Conservation (phyloP, 306 rosid genomes). For the Prunus campanulata region DNA sequence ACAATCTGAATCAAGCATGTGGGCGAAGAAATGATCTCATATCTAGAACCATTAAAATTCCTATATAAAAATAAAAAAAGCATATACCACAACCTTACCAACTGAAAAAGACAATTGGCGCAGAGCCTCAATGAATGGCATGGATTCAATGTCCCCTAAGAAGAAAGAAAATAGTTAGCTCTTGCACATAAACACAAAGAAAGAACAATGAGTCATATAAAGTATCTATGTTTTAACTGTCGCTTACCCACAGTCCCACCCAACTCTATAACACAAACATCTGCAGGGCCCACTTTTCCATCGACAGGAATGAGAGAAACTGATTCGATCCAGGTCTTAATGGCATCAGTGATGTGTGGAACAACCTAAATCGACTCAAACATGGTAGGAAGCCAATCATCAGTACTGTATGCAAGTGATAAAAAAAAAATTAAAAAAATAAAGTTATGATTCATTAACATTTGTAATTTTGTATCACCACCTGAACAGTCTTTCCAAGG, state of each 20-base stretch:
- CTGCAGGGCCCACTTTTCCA: slow-evolving; percentile 84
- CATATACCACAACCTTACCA: slow-evolving; percentile 49
- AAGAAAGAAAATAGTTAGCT: slow-evolving; percentile 19
- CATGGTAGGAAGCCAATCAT: slow-evolving; percentile 18
- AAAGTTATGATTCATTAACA: slow-evolving; percentile 13
- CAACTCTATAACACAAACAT: slow-evolving; percentile 96
- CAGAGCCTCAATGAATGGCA: slow-evolving; percentile 95
- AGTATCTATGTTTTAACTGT: slow-evolving; percentile 3
- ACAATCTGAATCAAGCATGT: background rate
- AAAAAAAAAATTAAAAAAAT: background rate
- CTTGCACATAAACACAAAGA: background rate
- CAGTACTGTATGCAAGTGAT: background rate
- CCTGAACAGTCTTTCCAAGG: slow-evolving; percentile 99
- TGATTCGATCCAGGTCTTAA: slow-evolving; percentile 70
- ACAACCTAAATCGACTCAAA: slow-evolving; percentile 66
- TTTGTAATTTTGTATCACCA: slow-evolving; percentile 25
- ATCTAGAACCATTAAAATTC: background rate
- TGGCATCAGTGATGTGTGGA: slow-evolving; percentile 96
- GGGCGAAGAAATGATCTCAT: background rate
- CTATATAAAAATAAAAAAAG: background rate
- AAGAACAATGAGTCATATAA: slow-evolving; percentile 18
- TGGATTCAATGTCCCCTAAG: slow-evolving; percentile 95
- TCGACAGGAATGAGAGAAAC: slow-evolving; percentile 87
- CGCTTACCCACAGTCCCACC: slow-evolving; percentile 95
- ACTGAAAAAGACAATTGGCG: slow-evolving; percentile 88